Conservation (phyloP, 1,284 basidiomycete genomes). For the Fistulinella cinereoalba region DNA sequence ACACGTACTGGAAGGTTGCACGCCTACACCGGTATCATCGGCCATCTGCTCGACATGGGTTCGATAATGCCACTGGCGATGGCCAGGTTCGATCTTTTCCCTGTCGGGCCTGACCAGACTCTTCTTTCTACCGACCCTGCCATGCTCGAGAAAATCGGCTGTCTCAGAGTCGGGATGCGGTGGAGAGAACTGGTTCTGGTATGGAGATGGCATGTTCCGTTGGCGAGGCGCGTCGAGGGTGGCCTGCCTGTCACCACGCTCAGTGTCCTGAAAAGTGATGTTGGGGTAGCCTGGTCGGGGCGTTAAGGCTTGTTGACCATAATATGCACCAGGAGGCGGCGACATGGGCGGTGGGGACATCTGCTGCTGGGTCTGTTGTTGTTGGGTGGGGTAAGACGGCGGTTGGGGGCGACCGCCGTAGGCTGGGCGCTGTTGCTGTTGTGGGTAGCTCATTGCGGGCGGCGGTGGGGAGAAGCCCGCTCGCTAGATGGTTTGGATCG, state of each 20-base stretch:
- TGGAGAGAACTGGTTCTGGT: constrained; percentile 50
- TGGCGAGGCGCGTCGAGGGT: constrained; percentile 53
- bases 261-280: constrained; percentile 65
- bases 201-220: constrained; percentile 49
- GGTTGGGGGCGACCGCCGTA: constrained; percentile 40
- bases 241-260: constrained; percentile 62
- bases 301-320: constrained; percentile 17
- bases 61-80: constrained; percentile 95
- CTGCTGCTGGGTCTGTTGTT: constrained; percentile 18
- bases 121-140: constrained; percentile 77
- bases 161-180: constrained; percentile 49
- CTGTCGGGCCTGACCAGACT: constrained; percentile 91
- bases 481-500: constrained; percentile 1
- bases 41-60: constrained; percentile 84
- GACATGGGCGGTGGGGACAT: constrained; percentile 18
- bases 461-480: constrained; percentile 2
- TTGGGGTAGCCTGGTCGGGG: constrained; percentile 36
- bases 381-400: constrained; percentile 29
- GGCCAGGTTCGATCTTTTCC: constrained; percentile 94
- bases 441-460: constrained; percentile 41
- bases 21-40: constrained; percentile 62
- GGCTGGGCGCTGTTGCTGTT: constrained; percentile 42
- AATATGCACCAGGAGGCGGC: constrained; percentile 29
- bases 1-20: constrained; percentile 77
- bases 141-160: constrained; percentile 38